Evolutionary conservation across 495 filamentous ascomycete genomes (phyloP).

Genomic region (Friedmanniomyces endolithicus): DNA sequence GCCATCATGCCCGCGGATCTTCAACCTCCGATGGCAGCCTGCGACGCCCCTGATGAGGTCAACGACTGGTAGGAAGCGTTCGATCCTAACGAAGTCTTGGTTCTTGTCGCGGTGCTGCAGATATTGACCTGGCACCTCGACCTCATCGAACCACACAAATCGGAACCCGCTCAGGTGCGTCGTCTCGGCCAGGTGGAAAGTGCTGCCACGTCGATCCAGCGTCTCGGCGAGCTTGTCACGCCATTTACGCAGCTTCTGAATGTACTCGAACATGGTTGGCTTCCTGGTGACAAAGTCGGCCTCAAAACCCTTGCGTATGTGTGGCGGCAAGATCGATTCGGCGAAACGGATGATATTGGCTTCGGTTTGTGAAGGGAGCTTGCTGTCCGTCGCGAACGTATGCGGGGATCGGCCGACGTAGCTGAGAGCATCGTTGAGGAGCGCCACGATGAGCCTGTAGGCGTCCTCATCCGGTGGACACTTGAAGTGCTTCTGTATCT

Average conservation of each 20-base stretch:
- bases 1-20: conserved; percentile 95
- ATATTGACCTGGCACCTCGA: conserved; percentile 96
- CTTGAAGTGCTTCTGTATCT: conserved; percentile 97
- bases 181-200: conserved; percentile 61
- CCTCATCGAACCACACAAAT: conserved; percentile 95
- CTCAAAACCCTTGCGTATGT: conserved; percentile 90
- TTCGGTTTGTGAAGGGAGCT: conserved; percentile 79
- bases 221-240: conserved; percentile 96
- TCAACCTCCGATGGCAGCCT: conserved; percentile 79
- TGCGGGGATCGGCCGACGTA: conserved; percentile 78
- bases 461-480: conserved; percentile 97
- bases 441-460: conserved; percentile 90
- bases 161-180: conserved; percentile 89
- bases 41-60: conserved; percentile 81
- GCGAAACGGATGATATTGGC: conserved; percentile 93
- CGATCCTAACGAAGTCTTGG: conserved; percentile 91
- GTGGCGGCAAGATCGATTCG: conserved; percentile 83
- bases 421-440: conserved; percentile 82
- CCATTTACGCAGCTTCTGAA: conserved; percentile 92
- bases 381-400: conserved; percentile 80
- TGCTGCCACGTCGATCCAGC: conserved; percentile 68
- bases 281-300: conserved; percentile 86
- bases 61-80: conserved; percentile 88
- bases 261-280: conserved; percentile 94
- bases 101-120: conserved; percentile 95